phyloP scores from a whole-genome alignment of 768 basidiomycete species.

The Tricholoma hemisulphureum region DNA sequence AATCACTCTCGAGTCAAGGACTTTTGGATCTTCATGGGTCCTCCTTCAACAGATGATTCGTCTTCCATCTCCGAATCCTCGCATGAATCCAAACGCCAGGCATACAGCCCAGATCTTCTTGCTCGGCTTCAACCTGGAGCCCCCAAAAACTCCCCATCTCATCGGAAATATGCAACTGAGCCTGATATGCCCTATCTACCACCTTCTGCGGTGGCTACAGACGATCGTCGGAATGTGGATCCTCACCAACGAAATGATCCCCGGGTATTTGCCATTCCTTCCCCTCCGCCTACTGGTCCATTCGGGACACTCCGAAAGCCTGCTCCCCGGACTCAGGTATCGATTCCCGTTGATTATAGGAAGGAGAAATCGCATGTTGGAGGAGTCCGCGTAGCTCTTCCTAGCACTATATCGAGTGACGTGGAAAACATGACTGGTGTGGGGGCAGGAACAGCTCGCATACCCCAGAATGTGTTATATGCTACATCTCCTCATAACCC shows the following conservation, averaged over 20 bases:
- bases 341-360: slow-evolving; percentile 57
- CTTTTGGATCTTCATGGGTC: slow-evolving; percentile 74
- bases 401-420: slow-evolving; percentile 52
- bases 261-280: not conserved
- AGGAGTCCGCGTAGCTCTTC: slow-evolving; percentile 42
- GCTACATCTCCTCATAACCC: slow-evolving; percentile 28
- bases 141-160: slow-evolving; percentile 19
- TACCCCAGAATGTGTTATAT: slow-evolving; percentile 34
- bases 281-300: slow-evolving; percentile 8
- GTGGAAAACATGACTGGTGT: slow-evolving; percentile 68
- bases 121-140: slow-evolving; percentile 9
- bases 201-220: slow-evolving; percentile 29
- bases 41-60: slow-evolving; percentile 33
- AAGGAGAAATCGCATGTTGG: slow-evolving; percentile 14
- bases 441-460: slow-evolving; percentile 35
- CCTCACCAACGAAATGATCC: slow-evolving; percentile 9
- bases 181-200: slow-evolving; percentile 18
- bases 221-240: not conserved
- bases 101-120: slow-evolving; percentile 13
- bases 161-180: slow-evolving; percentile 39
- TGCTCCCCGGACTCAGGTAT: slow-evolving; percentile 61
- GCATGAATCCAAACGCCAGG: slow-evolving; percentile 21
- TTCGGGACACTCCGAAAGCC: slow-evolving; percentile 52
- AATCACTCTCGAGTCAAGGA: slow-evolving; percentile 72
- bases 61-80: slow-evolving; percentile 26